phyloP scores from a whole-genome alignment of 2,329 filamentous ascomycete genomes.

The Cladophialophora chaetospira region DNA sequence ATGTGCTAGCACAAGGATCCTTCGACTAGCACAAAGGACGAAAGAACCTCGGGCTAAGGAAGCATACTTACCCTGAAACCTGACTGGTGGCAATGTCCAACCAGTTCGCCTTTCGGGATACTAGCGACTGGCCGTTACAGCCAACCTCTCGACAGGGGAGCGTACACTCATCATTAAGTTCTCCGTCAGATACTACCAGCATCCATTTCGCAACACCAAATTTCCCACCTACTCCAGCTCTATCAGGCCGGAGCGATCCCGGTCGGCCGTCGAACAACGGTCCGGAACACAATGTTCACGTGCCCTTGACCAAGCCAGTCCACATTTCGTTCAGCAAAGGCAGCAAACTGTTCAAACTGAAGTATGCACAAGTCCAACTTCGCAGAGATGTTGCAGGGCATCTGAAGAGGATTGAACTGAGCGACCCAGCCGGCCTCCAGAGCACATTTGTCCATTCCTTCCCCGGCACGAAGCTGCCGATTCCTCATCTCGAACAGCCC shows the following conservation, averaged over 20 bases:
- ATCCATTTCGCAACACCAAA: slow-evolving; percentile 35
- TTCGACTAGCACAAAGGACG: background rate
- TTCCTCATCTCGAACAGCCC: slow-evolving; percentile 47
- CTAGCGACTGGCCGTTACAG: slow-evolving; percentile 38
- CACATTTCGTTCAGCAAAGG: slow-evolving; percentile 42
- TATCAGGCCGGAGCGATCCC: slow-evolving; percentile 32
- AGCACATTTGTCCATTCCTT: slow-evolving; percentile 43
- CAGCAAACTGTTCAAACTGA: slow-evolving; percentile 44
- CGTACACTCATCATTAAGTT: slow-evolving; percentile 36
- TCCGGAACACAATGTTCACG: slow-evolving; percentile 21
- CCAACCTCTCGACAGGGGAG: slow-evolving; percentile 34
- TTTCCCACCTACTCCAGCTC: slow-evolving; percentile 36
- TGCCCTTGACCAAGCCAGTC: slow-evolving; percentile 20
- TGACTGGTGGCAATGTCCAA: slow-evolving; percentile 20
- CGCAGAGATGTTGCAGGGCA: slow-evolving; percentile 42
- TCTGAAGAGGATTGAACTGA: slow-evolving; percentile 42
- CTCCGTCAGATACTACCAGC: slow-evolving; percentile 37
- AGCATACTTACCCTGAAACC: background rate
- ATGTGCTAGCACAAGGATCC: background rate
- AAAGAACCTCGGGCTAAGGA: background rate
- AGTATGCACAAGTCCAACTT: slow-evolving; percentile 43
- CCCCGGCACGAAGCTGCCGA: slow-evolving; percentile 41
- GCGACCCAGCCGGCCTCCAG: slow-evolving; percentile 42
- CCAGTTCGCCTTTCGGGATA: slow-evolving; percentile 36
- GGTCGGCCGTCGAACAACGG: slow-evolving; percentile 31